Base-by-base conservation (phyloP, 1,139 yeast species). In the Taiozyma sp. region DNA sequence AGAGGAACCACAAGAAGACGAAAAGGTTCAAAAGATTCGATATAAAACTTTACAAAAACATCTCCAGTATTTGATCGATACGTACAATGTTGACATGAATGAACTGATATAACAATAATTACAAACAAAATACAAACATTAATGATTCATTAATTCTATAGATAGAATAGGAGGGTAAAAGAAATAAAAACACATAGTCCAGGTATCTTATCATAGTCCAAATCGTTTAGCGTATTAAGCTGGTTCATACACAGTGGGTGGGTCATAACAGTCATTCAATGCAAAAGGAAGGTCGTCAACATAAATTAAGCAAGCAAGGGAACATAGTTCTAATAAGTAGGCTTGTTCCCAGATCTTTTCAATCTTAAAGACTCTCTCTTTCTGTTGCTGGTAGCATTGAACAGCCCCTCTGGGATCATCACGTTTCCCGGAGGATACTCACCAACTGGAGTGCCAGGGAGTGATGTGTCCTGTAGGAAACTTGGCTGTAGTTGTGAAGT, bases 281-380 rank as follows among this genome's bases (percentile, higher is more conserved):
- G 41, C 41, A 38, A 34, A 34, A 34, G 19, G 34, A 16, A 8
- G 24, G 22, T 38, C 24, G 41, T 38, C 19, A 9, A 38, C 36
- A 32, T 43, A n/a, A 12, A 29, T 2, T 24, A 34, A 5, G 4
- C 6, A n/a, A 16, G 9, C 22, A 10, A 10, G 8, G 8, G 13
- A 9, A 19, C 24, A 22, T 16, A 2, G 22, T 10, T 10, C 10
- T 50, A 54, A 43, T 59, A 61, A 8, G 60, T 56, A 12, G 55
- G 53, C 34, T 56, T 55, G 44, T 54, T 70, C 28, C 68, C 68
- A 24, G 63, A 59, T 58, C 76, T 63, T 53, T 72, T 72, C 48
- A 71, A 52, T 52, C 72, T 70, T 50, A 72, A 56, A 53, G 71
- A 66, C 48, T 72, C 75, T 60, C 76, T 65, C 56, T 72, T 72